phyloP scores from a whole-genome alignment of 768 basidiomycete species.

The Saitozyma sp. region DNA sequence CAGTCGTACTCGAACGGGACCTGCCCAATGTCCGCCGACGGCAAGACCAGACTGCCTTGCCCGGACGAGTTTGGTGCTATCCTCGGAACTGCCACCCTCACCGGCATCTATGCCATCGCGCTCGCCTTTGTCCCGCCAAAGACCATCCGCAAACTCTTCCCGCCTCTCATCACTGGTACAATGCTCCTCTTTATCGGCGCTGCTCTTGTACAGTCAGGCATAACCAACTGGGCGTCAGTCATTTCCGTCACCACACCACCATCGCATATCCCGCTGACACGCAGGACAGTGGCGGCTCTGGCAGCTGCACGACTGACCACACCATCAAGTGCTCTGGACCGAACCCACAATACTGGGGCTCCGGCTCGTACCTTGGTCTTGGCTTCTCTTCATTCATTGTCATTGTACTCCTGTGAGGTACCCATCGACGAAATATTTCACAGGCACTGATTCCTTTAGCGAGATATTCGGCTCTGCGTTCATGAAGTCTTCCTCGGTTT shows the following conservation, averaged over 20 bases:
- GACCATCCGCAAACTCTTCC: constrained; percentile 27
- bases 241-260: no score
- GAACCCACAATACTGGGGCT: constrained; percentile 18
- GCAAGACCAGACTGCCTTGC: constrained; percentile 29
- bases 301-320: constrained; percentile 22
- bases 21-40: constrained; percentile 25
- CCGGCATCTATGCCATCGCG: constrained; percentile 28
- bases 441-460: constrained; percentile 1
- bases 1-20: constrained; percentile 27
- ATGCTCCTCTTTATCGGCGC: constrained; percentile 33
- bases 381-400: constrained; percentile 29
- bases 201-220: constrained; percentile 23
- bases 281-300: constrained; percentile 19
- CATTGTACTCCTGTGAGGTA: constrained; percentile 10
- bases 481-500: constrained; percentile 30
- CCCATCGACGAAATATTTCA: background rate
- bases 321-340: constrained; percentile 18
- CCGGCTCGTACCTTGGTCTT: constrained; percentile 23
- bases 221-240: constrained; percentile 22
- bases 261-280: no score
- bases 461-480: constrained; percentile 32
- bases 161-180: constrained; percentile 27
- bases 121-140: constrained; percentile 33
- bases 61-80: constrained; percentile 35
- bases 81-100: constrained; percentile 24